These are phyloP conservation scores for Digitaria exilis DNA, from an alignment of 202 grass and related monocot genomes.

Conservation along the genomic window DNA sequence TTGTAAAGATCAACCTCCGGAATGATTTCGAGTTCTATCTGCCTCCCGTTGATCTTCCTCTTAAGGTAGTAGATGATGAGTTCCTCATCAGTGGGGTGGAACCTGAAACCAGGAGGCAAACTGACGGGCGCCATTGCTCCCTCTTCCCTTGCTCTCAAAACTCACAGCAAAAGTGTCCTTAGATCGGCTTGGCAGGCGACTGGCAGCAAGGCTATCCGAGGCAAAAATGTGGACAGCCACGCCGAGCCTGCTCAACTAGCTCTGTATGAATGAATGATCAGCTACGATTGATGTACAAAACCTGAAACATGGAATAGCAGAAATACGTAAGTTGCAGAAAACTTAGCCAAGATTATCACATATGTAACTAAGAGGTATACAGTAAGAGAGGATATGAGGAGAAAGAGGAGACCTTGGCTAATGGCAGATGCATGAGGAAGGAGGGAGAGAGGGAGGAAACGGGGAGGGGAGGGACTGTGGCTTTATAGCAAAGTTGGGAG, in stretches of 20 bases:
- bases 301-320: slow-evolving; percentile 49
- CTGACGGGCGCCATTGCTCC: slow-evolving; percentile 71
- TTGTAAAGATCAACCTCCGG: slow-evolving; percentile 99
- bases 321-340: slow-evolving; percentile 1
- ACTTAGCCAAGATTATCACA: slow-evolving; percentile 26
- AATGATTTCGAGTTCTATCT: slow-evolving; percentile 95
- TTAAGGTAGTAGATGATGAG: slow-evolving; percentile 96
- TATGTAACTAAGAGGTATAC: slow-evolving; percentile 8
- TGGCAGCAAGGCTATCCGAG: slow-evolving; percentile 41
- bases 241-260: slow-evolving; percentile 37
- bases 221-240: slow-evolving; percentile 61
- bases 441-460: slow-evolving; percentile 52
- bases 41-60: slow-evolving; percentile 84
- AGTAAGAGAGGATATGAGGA: not conserved
- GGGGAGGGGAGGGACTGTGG: slow-evolving; percentile 26
- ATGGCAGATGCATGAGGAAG: slow-evolving; percentile 40
- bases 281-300: slow-evolving; percentile 56
- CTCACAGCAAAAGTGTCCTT: slow-evolving; percentile 32
- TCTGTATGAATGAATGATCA: slow-evolving; percentile 53
- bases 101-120: slow-evolving; percentile 91
- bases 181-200: slow-evolving; percentile 27
- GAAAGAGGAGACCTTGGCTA: slow-evolving; percentile 33
- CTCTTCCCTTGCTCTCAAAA: slow-evolving; percentile 40
- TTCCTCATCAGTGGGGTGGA: slow-evolving; percentile 92
- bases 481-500: slow-evolving; percentile 65